Conservation (phyloP, 2,329 filamentous ascomycete genomes). For the Monilinia laxa region DNA sequence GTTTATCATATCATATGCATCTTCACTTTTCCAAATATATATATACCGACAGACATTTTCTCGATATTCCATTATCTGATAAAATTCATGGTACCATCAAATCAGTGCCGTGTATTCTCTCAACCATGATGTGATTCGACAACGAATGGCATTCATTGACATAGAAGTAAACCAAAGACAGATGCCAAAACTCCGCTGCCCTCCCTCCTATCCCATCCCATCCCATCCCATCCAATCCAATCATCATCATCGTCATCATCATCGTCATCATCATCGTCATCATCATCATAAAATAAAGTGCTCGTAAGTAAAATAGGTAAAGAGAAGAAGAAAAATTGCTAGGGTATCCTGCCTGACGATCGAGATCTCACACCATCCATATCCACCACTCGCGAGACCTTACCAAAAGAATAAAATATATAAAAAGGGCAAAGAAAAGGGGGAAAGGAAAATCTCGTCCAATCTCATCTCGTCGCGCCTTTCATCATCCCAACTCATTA, state of each 20-base stretch:
- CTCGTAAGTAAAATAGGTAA: not conserved
- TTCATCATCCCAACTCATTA: slow-evolving; percentile 13
- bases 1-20: too few relatives aligned
- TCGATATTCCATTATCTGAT: too few relatives aligned
- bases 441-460: not conserved
- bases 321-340: not conserved
- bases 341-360: slow-evolving; percentile 18
- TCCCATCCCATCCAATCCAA: not conserved
- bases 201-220: not conserved
- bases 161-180: not conserved
- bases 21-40: too few relatives aligned
- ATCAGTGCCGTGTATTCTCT: too few relatives aligned
- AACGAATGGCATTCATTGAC: not conserved
- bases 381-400: slow-evolving; percentile 7
- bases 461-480: not conserved
- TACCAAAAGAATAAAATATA: too few relatives aligned
- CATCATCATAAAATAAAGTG: slow-evolving; percentile 3
- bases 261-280: not conserved
- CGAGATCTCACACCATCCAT: slow-evolving; percentile 5
- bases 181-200: slow-evolving; percentile 4
- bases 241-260: not conserved
- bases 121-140: not conserved
- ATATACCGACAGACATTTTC: too few relatives aligned
- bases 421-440: not conserved
- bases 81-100: too few relatives aligned